A percentile compares a stretch with the other conserved stretches of the same genome.
Conservation (phyloP, 305 asterid genomes). For the Lippia alba region DNA sequence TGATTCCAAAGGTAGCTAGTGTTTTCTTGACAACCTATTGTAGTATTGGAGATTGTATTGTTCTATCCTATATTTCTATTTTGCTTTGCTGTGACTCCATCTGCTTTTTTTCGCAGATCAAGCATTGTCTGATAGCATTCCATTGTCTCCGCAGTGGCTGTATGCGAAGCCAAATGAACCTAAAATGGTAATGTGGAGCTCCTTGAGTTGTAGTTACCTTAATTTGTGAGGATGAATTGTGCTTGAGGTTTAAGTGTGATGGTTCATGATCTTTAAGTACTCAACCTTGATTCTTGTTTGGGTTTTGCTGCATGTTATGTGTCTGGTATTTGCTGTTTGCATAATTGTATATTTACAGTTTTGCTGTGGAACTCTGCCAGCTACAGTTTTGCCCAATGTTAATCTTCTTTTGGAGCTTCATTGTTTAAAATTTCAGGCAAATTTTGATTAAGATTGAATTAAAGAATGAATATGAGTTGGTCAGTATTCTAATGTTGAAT, state of each 20-base stretch:
- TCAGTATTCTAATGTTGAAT: background rate
- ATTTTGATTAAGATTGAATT: background rate
- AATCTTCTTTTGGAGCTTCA: background rate
- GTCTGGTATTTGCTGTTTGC: background rate
- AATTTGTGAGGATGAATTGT: background rate
- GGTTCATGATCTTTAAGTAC: conserved; percentile 13
- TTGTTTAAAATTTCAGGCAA: background rate
- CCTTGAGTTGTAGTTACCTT: conserved; percentile 19
- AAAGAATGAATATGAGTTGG: background rate
- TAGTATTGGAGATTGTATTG: conserved; percentile 16
- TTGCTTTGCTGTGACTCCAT: conserved; percentile 11
- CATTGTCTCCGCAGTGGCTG: conserved; percentile 98
- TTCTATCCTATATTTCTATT: conserved; percentile 15
- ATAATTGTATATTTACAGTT: background rate
- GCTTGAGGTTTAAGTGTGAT: conserved; percentile 10
- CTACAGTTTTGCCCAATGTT: conserved; percentile 11
- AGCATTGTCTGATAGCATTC: conserved; percentile 74
- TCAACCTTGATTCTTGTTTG: background rate
- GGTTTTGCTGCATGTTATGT: background rate
- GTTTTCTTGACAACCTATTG: conserved; percentile 22
- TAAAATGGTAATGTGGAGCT: conserved; percentile 54
- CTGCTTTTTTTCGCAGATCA: conserved; percentile 64
- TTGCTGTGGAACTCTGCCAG: conserved; percentile 11
- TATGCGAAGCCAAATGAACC: conserved; percentile 84
- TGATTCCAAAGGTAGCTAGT: conserved; percentile 70